These are phyloP conservation scores for Ilyonectria sp. DNA, from an alignment of 2,329 filamentous ascomycete species.

Conservation along the genomic window DNA sequence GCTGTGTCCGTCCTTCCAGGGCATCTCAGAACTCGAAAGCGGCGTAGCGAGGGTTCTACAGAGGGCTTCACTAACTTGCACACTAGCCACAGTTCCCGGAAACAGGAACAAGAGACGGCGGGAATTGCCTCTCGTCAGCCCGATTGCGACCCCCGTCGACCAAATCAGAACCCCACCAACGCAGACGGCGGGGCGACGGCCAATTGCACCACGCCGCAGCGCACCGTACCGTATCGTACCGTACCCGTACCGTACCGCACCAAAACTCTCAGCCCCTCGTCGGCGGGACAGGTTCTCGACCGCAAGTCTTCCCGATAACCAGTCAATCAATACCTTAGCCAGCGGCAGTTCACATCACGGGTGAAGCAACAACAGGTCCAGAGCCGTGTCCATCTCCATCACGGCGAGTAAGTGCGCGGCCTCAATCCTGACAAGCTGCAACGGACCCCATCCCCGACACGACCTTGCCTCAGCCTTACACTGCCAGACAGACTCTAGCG, in stretches of 20 bases:
- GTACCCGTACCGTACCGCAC: conserved; percentile 6
- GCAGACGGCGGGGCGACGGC: background rate
- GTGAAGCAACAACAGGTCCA: background rate
- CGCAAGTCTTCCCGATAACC: background rate
- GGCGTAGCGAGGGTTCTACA: background rate
- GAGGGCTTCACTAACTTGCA: background rate
- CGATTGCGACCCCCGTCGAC: background rate
- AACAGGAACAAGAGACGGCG: background rate
- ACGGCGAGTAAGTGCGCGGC: conserved; percentile 1
- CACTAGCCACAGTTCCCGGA: background rate
- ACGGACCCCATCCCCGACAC: conserved; percentile 1
- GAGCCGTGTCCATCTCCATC: background rate
- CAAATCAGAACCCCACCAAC: background rate
- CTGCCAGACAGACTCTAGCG: conserved; percentile 42
- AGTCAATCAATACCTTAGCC: background rate
- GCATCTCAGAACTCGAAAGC: background rate
- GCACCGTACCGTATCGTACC: conserved; percentile 11
- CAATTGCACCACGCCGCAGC: conserved; percentile 12
- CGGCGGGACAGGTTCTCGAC: background rate
- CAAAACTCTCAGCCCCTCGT: background rate
- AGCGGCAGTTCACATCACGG: background rate
- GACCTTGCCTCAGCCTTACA: conserved; percentile 46
- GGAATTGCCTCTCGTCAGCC: conserved; percentile 5
- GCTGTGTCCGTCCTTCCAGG: background rate
- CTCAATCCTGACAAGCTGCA: conserved; percentile 25